Conservation (phyloP, 768 basidiomycete genomes). For the Pisolithus microcarpus region DNA sequence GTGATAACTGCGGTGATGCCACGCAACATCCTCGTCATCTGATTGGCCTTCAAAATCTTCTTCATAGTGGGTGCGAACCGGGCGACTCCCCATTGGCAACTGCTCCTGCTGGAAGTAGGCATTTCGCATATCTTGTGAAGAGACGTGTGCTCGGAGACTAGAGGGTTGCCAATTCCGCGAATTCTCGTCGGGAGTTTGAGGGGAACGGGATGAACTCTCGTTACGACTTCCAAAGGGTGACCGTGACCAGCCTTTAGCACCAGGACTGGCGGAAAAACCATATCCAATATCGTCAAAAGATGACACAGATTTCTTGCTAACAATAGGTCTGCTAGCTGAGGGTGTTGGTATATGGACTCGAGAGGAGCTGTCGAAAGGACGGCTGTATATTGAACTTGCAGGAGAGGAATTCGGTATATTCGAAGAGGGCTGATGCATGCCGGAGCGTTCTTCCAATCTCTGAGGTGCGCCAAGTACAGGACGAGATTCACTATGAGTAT, state of each 20-base stretch:
- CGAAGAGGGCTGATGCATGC: conserved; percentile 4
- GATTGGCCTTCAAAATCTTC: conserved; percentile 24
- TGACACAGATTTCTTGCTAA: conserved; percentile 22
- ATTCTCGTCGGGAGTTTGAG: conserved; percentile 24
- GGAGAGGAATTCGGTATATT: conserved; percentile 10
- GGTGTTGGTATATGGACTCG: conserved; percentile 17
- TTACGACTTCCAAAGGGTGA: conserved; percentile 24
- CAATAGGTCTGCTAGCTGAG: conserved; percentile 28
- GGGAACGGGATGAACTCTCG: conserved; percentile 23
- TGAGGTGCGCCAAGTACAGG: conserved; percentile 8
- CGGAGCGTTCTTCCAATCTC: conserved; percentile 14
- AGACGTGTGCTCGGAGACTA: conserved; percentile 18
- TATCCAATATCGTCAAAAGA: conserved; percentile 17
- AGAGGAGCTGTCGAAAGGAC: conserved; percentile 7
- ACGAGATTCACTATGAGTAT: conserved; percentile 20
- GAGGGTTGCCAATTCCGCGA: conserved; percentile 26
- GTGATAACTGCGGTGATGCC: conserved; percentile 22
- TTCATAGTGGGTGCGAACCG: conserved; percentile 23
- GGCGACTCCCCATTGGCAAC: conserved; percentile 6
- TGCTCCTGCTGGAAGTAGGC: conserved; percentile 15
- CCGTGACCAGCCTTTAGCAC: conserved; percentile 20
- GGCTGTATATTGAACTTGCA: conserved; percentile 9
- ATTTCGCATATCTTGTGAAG: conserved; percentile 26
- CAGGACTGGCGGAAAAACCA: conserved; percentile 15
- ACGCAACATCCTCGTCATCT: conserved; percentile 25